Percentiles rank a stretch among this genome's conserved stretches.
Conservation (phyloP, 106 monocot genomes). For the Iris macrosiphon region DNA sequence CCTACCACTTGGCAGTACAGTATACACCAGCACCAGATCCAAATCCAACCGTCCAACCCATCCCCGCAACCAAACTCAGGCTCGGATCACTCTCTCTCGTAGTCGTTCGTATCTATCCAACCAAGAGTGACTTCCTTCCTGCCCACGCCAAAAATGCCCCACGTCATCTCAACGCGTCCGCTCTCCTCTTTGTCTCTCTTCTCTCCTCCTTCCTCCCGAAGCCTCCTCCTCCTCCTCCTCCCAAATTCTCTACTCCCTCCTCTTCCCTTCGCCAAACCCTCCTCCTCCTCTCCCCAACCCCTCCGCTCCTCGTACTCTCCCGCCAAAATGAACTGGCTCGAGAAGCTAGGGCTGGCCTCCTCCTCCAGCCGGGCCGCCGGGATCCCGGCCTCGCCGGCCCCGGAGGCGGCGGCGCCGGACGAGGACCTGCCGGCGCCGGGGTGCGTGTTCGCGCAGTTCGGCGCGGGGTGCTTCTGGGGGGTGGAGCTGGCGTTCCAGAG, state of each 20-base stretch:
- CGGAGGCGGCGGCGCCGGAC: slow-evolving; percentile 66
- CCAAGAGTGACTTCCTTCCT: background rate
- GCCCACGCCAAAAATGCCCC: slow-evolving; percentile 7
- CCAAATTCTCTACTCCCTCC: slow-evolving; percentile 1
- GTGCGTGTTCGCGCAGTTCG: slow-evolving; percentile 80
- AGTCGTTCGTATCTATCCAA: background rate
- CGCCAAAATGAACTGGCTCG: slow-evolving; percentile 47
- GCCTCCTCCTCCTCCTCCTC: slow-evolving; percentile 8
- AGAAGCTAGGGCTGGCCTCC: slow-evolving; percentile 58
- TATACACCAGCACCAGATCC: too few relatives aligned
- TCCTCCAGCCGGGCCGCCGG: slow-evolving; percentile 16
- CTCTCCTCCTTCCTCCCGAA: slow-evolving; percentile 4
- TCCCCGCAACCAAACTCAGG: background rate
- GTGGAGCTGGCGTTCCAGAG: slow-evolving; percentile 90
- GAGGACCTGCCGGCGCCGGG: slow-evolving; percentile 63
- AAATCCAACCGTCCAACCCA: too few relatives aligned
- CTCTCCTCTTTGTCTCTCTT: background rate
- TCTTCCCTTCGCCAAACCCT: slow-evolving; percentile 6
- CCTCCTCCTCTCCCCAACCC: slow-evolving; percentile 2
- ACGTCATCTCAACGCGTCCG: background rate
- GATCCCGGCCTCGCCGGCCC: slow-evolving; percentile 18
- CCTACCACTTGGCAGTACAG: too few relatives aligned
- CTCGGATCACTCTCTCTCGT: background rate
- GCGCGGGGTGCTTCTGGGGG: slow-evolving; percentile 96
- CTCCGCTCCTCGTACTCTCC: background rate